Evolutionary conservation across 2,329 filamentous ascomycete species (phyloP), one percentile per base, ranked within the genome.

Genomic region (Fonsecaea multimorphosa): DNA sequence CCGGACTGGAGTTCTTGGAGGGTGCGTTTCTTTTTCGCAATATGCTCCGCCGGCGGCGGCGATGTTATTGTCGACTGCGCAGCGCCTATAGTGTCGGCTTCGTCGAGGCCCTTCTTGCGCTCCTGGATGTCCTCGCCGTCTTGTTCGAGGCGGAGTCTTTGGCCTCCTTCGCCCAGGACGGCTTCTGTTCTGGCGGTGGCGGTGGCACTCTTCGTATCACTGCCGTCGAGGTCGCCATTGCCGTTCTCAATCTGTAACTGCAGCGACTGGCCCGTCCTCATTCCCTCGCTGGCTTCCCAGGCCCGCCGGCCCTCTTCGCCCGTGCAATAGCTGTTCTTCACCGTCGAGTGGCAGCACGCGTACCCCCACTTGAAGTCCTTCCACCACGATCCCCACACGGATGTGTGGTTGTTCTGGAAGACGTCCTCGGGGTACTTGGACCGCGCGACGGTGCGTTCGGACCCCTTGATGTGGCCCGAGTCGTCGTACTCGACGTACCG

Each of bases 301-400:
- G 92, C 93, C 67, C 81, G 81, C 77, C 88, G 96, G 38, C 95
- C 95, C 65, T 91, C 91, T 67, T 95, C 92, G 29, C 95, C 95
- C 0, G 94, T 98, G 78, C 95, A 99, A 75, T 98, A 99, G 74
- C 93, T 97, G 78, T 99, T 98, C 80, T 96, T 97, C 68, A 96
- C 87, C 24, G 88, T 89, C 0, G 93, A 97, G 76, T 96, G 93
- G 81, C 95, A 99, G 78, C 95, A 99, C 24, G 91, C 86, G 78
- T 97, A 99, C 1, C 95, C 95, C 95, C 95, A 99, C 78, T 90
- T 86, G 80, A 97, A 98, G 74, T 92, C 89, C 60, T 88, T 87
- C 95, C 95, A 99, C 95, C 95, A 99, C 74, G 93, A 97, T 56
- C 95, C 95, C 91, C 93, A 99, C 2, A 97, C 89, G 0, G 90